A percentile compares a stretch with the other conserved stretches of the same genome.
Evolutionary conservation across 306 rosid species (phyloP).

Genomic region (Malus asiatica): DNA sequence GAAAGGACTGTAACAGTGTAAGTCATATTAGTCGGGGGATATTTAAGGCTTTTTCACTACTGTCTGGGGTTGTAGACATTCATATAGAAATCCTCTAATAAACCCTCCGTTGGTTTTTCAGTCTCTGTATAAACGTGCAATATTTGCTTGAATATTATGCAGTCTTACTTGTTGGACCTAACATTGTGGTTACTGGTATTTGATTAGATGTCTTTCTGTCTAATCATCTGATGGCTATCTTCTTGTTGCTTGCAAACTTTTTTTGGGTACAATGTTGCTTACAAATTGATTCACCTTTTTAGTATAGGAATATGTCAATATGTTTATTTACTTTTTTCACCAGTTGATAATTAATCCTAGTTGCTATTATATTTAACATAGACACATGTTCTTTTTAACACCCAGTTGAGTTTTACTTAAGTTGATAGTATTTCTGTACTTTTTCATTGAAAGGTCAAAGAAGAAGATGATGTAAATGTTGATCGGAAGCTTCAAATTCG

Average conservation of each 20-base stretch:
- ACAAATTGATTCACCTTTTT: too few species aligned
- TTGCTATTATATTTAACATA: not conserved
- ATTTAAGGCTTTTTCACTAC: not conserved
- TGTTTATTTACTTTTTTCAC: not conserved
- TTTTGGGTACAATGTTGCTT: too few species aligned
- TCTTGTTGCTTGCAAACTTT: not conserved
- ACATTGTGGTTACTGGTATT: not conserved
- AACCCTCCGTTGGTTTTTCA: not conserved
- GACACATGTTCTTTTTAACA: not conserved
- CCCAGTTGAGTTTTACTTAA: slow-evolving; percentile 9
- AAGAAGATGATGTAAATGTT: slow-evolving; percentile 82
- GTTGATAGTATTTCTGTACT: slow-evolving; percentile 1
- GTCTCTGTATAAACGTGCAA: not conserved
- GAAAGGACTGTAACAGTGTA: not conserved
- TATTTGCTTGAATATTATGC: not conserved
- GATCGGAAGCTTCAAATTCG: slow-evolving; percentile 64
- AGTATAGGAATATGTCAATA: not conserved
- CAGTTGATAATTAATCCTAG: not conserved
- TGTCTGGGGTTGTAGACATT: not conserved
- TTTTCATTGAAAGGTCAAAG: slow-evolving; percentile 60
- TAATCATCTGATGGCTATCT: not conserved
- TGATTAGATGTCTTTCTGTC: not conserved
- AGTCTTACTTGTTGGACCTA: not conserved
- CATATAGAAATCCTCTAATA: not conserved
- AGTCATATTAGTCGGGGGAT: not conserved